These are phyloP conservation scores for Pichia nakasei DNA, from an alignment of 805 yeast species.

Conservation along the genomic window DNA sequence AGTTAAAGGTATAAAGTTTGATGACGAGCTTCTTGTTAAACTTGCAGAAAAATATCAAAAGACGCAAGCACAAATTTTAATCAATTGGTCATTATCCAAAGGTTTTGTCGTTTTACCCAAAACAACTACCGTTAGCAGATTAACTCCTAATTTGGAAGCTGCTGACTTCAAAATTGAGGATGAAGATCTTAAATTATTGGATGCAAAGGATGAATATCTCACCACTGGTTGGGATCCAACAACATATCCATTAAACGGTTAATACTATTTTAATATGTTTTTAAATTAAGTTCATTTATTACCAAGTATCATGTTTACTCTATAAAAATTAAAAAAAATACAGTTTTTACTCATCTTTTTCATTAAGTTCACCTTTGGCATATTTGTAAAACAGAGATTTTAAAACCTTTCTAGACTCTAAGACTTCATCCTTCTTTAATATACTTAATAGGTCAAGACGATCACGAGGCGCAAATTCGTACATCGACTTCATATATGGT, in stretches of 20 bases:
- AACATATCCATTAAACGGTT: slow-evolving; percentile 12
- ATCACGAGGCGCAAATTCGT: slow-evolving; percentile 8
- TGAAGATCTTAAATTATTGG: slow-evolving; percentile 28
- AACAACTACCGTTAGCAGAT: slow-evolving; percentile 25
- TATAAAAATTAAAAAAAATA: too few species aligned
- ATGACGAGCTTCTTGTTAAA: slow-evolving; percentile 32
- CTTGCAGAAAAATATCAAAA: slow-evolving; percentile 41
- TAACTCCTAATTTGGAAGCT: slow-evolving; percentile 32
- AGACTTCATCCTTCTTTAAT: slow-evolving; percentile 3
- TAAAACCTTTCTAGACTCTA: slow-evolving; percentile 6
- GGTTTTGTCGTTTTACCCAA: slow-evolving; percentile 40
- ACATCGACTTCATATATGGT: slow-evolving; percentile 7
- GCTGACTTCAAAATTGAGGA: slow-evolving; percentile 32
- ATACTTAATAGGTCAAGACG: slow-evolving; percentile 7
- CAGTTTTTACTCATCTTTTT: not conserved
- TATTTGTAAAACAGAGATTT: slow-evolving; percentile 9
- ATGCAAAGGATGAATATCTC: slow-evolving; percentile 27
- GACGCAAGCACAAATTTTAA: slow-evolving; percentile 48
- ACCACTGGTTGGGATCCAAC: slow-evolving; percentile 19
- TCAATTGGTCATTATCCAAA: slow-evolving; percentile 58
- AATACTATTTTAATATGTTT: too few species aligned
- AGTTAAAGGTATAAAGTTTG: slow-evolving; percentile 41
- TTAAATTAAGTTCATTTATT: too few species aligned
- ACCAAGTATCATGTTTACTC: too few species aligned
- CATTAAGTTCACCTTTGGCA: slow-evolving; percentile 4